phyloP scores from a whole-genome alignment of 2,329 filamentous ascomycete genomes.

The Epicoccum nigrum region DNA sequence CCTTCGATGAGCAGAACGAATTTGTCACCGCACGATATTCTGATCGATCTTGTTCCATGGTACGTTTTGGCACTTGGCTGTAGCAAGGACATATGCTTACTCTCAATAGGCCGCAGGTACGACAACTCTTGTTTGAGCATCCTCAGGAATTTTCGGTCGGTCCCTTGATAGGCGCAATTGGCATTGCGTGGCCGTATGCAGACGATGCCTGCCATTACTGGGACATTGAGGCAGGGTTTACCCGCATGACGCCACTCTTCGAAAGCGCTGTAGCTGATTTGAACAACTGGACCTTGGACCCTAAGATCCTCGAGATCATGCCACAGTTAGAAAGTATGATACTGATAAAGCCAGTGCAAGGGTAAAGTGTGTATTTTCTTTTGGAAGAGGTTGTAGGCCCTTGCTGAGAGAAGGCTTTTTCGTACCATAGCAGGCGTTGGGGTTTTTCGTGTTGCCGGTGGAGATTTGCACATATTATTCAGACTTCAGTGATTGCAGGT shows the following conservation, averaged over 20 bases:
- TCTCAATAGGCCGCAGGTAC: constrained; percentile 39
- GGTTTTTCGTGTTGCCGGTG: constrained; percentile 3
- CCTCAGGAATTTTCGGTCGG: constrained; percentile 38
- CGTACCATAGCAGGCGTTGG: not conserved
- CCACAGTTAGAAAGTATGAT: constrained; percentile 42
- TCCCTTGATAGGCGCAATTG: constrained; percentile 38
- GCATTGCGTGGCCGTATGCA: constrained; percentile 42
- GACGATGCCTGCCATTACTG: constrained; percentile 47
- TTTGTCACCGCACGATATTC: constrained; percentile 39
- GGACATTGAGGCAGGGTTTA: constrained; percentile 44
- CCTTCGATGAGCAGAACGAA: constrained; percentile 38
- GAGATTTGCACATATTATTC: constrained; percentile 7
- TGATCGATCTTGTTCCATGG: constrained; percentile 46
- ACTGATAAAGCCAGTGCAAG: constrained; percentile 27
- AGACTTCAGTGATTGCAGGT: not conserved
- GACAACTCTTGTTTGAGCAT: constrained; percentile 41
- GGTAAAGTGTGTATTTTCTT: not conserved
- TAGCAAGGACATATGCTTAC: constrained; percentile 17
- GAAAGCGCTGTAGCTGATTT: constrained; percentile 41
- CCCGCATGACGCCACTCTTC: constrained; percentile 42
- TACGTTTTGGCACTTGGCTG: constrained; percentile 19
- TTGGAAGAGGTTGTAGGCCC: constrained; percentile 3
- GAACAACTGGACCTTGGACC: constrained; percentile 43
- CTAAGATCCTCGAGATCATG: constrained; percentile 42
- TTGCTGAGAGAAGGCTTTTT: not conserved